Evolutionary conservation across 2,329 filamentous ascomycete genomes (phyloP).

Genomic region (Arthrobotrys entomopaga): DNA sequence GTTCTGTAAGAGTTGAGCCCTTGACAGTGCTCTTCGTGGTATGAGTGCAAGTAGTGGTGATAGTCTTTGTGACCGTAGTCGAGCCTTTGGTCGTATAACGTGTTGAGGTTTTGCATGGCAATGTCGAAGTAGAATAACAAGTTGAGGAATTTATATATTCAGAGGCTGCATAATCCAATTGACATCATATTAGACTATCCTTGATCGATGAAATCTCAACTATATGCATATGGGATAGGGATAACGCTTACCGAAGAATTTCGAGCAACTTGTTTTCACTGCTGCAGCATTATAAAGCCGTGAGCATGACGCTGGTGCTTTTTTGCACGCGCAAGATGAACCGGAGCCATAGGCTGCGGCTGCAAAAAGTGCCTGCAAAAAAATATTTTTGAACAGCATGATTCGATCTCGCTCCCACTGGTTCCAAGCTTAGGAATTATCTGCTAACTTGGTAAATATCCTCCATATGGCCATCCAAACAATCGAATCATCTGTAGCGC

Average conservation of each 20-base stretch:
- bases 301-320: background rate
- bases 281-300: slow-evolving; percentile 6
- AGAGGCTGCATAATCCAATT: slow-evolving; percentile 1
- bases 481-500: no score
- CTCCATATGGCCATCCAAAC: no score
- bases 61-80: background rate
- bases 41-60: slow-evolving; percentile 5
- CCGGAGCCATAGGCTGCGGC: slow-evolving; percentile 1
- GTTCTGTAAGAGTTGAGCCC: background rate
- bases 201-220: background rate
- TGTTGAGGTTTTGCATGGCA: slow-evolving; percentile 11
- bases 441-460: no score
- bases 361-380: slow-evolving; percentile 13
- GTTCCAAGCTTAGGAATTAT: no score
- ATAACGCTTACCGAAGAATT: slow-evolving; percentile 10
- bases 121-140: slow-evolving; percentile 1
- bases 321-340: slow-evolving; percentile 1
- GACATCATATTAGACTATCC: background rate
- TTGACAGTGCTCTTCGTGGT: background rate
- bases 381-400: slow-evolving; percentile 7
- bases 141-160: slow-evolving; percentile 8
- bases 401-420: background rate
- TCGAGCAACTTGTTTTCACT: slow-evolving; percentile 9
- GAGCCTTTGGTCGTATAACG: slow-evolving; percentile 3
- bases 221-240: background rate